phyloP scores from a whole-genome alignment of 257 asterid species.

The Haberlea rhodopensis region DNA sequence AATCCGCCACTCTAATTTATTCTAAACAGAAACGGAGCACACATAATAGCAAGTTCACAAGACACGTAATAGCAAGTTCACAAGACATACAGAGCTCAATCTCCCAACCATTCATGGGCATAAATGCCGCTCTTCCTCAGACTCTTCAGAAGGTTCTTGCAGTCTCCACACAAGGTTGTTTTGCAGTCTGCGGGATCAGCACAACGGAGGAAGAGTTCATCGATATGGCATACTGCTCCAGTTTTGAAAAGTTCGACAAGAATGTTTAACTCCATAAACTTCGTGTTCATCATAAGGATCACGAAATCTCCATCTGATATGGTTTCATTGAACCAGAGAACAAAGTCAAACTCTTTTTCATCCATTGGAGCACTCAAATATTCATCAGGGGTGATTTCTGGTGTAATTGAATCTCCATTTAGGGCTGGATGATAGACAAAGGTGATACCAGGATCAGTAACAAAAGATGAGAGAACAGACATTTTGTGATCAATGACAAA shows the following conservation, averaged over 20 bases:
- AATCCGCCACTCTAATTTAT: slow-evolving; percentile 34
- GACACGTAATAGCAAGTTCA: no score
- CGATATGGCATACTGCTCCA: slow-evolving; percentile 67
- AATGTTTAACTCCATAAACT: slow-evolving; percentile 49
- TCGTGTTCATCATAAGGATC: slow-evolving; percentile 68
- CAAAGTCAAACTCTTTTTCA: slow-evolving; percentile 65
- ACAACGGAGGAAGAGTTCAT: slow-evolving; percentile 72
- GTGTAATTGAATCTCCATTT: slow-evolving; percentile 32
- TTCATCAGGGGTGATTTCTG: slow-evolving; percentile 48
- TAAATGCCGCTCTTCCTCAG: slow-evolving; percentile 71
- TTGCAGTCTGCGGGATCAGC: slow-evolving; percentile 38
- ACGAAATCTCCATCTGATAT: slow-evolving; percentile 63
- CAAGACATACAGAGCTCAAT: slow-evolving; percentile 30
- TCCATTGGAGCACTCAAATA: slow-evolving; percentile 56
- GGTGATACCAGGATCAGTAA: slow-evolving; percentile 63
- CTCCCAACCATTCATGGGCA: slow-evolving; percentile 70
- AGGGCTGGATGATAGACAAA: slow-evolving; percentile 73
- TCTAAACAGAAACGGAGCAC: slow-evolving; percentile 16
- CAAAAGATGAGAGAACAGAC: slow-evolving; percentile 61
- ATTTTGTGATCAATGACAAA: slow-evolving; percentile 68
- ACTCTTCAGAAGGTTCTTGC: slow-evolving; percentile 46
- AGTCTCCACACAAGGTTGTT: slow-evolving; percentile 38
- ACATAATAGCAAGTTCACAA: background rate
- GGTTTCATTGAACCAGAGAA: slow-evolving; percentile 67
- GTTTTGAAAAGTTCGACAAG: slow-evolving; percentile 55